Conservation (phyloP, 164 flowering plant species). For the Piper betle region DNA sequence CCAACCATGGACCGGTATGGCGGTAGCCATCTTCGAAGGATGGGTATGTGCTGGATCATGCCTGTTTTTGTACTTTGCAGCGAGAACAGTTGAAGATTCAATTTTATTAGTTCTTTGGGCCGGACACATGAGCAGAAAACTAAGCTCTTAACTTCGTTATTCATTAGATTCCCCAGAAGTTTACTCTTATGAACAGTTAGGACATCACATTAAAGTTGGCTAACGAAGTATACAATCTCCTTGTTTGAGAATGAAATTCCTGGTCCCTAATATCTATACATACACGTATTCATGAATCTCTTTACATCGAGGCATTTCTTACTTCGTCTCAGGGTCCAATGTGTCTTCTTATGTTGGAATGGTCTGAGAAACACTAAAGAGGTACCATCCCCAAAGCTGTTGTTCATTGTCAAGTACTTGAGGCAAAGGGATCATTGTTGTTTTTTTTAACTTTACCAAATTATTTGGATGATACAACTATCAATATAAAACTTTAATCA, state of each 20-base stretch:
- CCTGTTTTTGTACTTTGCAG: background rate
- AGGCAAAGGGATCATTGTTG: conserved; percentile 75
- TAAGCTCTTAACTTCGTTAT: too few species aligned
- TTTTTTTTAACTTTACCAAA: too few species aligned
- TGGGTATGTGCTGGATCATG: conserved; percentile 28
- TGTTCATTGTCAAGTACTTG: conserved; percentile 83
- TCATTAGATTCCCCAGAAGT: too few species aligned
- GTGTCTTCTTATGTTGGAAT: conserved; percentile 52
- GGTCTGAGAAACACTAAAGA: conserved; percentile 76
- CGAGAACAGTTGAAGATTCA: background rate
- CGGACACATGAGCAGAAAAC: too few species aligned
- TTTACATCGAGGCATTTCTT: background rate
- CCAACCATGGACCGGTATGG: conserved; percentile 50
- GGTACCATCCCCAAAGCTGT: conserved; percentile 86
- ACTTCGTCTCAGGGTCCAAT: conserved; percentile 34
- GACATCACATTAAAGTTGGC: too few species aligned
- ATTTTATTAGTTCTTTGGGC: background rate
- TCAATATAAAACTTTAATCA: too few species aligned
- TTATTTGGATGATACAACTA: too few species aligned
- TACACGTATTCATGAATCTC: background rate
- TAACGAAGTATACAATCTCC: too few species aligned
- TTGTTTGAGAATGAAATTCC: background rate
- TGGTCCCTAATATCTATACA: background rate
- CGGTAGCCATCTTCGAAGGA: conserved; percentile 63
- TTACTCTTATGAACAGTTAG: too few species aligned